These are phyloP conservation scores for Cladosporium sp. DNA, from an alignment of 2,329 filamentous ascomycete genomes.

Conservation along the genomic window DNA sequence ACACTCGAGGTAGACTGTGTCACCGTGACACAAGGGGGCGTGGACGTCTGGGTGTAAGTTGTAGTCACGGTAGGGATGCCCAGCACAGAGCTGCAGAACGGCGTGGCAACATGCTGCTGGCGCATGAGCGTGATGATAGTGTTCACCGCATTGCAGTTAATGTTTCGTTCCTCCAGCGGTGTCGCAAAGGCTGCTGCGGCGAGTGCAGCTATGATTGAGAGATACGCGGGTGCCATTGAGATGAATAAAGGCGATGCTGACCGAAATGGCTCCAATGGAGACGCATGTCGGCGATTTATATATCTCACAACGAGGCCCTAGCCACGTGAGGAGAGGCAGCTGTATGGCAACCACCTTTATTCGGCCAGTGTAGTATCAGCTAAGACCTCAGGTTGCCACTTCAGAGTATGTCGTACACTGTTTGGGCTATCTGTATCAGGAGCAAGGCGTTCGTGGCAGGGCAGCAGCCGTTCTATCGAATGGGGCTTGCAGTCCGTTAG, in stretches of 20 bases:
- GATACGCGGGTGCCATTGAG: neutral
- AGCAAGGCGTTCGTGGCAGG: neutral
- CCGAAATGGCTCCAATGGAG: neutral
- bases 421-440: neutral
- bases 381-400: neutral
- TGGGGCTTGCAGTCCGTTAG: neutral
- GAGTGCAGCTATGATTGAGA: neutral
- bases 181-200: constrained; percentile 3
- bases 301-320: neutral
- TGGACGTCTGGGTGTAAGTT: constrained; percentile 8
- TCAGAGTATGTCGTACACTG: neutral
- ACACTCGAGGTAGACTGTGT: constrained; percentile 10
- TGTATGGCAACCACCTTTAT: neutral
- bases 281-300: neutral
- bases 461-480: neutral
- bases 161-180: neutral
- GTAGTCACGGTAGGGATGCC: constrained; percentile 4
- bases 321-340: neutral
- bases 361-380: neutral
- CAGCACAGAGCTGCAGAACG: constrained; percentile 12
- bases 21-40: constrained; percentile 9
- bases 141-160: constrained; percentile 15
- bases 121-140: constrained; percentile 14
- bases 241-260: neutral
- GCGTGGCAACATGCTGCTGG: constrained; percentile 18